Percentiles rank a stretch among this genome's conserved stretches.
These are phyloP conservation scores for Botryosphaeria dothidea DNA, from an alignment of 2,329 filamentous ascomycete genomes.

Conservation along the genomic window DNA sequence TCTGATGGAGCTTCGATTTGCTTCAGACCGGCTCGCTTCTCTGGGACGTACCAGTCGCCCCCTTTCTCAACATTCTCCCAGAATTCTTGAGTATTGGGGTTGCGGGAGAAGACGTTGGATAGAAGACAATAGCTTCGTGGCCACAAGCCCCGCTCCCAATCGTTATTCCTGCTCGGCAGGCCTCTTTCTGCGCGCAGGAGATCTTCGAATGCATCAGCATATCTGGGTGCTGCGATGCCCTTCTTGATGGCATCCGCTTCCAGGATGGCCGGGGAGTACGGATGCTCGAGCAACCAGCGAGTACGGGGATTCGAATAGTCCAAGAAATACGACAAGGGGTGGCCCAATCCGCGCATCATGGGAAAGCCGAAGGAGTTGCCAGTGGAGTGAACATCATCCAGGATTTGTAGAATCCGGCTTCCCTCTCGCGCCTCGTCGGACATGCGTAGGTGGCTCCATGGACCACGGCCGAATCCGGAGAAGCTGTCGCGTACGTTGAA, in stretches of 20 bases:
- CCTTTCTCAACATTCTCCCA: conserved; percentile 12
- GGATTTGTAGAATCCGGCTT: not conserved
- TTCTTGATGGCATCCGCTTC: conserved; percentile 47
- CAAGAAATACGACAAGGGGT: conserved; percentile 3
- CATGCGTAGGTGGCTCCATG: not conserved
- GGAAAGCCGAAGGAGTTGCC: not conserved
- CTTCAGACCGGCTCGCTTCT: not conserved
- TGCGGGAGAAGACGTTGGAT: conserved; percentile 9
- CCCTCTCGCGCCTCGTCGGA: conserved; percentile 4
- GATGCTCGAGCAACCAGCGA: conserved; percentile 14
- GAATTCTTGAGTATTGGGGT: conserved; percentile 29
- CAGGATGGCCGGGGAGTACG: conserved; percentile 57
- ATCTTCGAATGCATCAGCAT: conserved; percentile 58
- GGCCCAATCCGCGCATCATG: not conserved
- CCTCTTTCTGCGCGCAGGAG: conserved; percentile 47
- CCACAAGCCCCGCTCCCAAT: conserved; percentile 42
- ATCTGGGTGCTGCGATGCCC: conserved; percentile 48
- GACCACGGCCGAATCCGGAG: not conserved
- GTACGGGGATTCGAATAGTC: conserved; percentile 8
- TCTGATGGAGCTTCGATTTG: not conserved
- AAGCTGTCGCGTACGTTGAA: conserved; percentile 3
- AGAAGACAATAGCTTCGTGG: conserved; percentile 29
- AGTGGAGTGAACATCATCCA: not conserved
- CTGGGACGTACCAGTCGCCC: conserved; percentile 12
- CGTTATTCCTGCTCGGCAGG: not conserved